Percentiles rank a stretch among this genome's conserved stretches.
phyloP scores from a whole-genome alignment of 805 yeast genomes.

The Candida yuanshanica region DNA sequence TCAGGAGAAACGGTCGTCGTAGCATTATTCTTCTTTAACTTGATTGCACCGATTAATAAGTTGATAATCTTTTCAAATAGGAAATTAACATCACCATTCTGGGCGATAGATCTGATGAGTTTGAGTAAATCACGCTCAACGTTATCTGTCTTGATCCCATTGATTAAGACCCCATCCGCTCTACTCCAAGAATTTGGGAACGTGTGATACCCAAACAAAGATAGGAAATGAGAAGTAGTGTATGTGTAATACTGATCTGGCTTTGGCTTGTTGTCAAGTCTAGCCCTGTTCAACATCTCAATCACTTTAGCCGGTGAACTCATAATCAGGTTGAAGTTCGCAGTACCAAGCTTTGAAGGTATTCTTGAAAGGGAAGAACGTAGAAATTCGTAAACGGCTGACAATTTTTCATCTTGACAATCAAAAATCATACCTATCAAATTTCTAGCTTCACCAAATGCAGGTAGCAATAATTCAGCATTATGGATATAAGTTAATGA shows the following conservation, averaged over 20 bases:
- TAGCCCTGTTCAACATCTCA: constrained; percentile 23
- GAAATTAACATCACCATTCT: constrained; percentile 9
- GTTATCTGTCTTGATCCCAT: constrained; percentile 25
- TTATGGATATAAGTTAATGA: constrained; percentile 42
- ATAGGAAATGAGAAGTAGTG: constrained; percentile 23
- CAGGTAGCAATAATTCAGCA: constrained; percentile 55
- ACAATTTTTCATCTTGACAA: constrained; percentile 20
- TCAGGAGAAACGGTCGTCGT: constrained; percentile 5
- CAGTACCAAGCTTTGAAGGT: constrained; percentile 31
- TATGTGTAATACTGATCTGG: constrained; percentile 13
- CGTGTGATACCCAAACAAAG: constrained; percentile 38
- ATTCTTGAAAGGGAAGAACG: constrained; percentile 40
- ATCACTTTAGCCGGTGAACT: constrained; percentile 27
- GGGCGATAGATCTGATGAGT: constrained; percentile 14
- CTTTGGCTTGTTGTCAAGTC: constrained; percentile 9
- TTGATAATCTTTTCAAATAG: constrained; percentile 30
- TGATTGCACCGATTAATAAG: constrained; percentile 34
- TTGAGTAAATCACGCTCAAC: constrained; percentile 31
- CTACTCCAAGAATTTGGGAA: constrained; percentile 36
- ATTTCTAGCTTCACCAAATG: constrained; percentile 62
- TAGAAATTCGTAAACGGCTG: constrained; percentile 38
- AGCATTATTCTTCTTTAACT: constrained; percentile 14
- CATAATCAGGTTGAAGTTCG: constrained; percentile 31
- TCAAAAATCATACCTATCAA: constrained; percentile 54
- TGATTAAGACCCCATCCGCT: constrained; percentile 20